These are phyloP conservation scores for Calophaca sinica DNA, from an alignment of 306 rosid genomes.

Conservation along the genomic window DNA sequence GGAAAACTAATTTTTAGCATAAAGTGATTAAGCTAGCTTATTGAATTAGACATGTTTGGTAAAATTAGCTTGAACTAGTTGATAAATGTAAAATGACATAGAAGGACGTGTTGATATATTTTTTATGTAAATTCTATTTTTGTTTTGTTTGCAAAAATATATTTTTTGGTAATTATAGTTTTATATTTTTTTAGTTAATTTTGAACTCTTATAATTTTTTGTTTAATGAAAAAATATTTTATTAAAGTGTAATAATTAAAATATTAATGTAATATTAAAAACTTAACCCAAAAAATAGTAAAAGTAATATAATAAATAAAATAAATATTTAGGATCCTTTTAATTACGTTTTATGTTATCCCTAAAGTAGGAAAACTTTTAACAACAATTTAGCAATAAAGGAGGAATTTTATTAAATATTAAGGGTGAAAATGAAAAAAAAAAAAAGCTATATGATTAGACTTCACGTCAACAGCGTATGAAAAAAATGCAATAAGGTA, in stretches of 20 bases:
- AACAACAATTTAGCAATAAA: not conserved
- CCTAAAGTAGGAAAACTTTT: not conserved
- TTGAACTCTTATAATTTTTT: not conserved
- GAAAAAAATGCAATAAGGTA: not conserved
- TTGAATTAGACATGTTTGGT: not conserved
- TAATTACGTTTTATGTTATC: constrained; percentile 2
- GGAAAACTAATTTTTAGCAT: not conserved
- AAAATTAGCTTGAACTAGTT: not conserved
- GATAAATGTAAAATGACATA: not conserved
- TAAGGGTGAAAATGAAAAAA: not conserved
- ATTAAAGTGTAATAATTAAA: not conserved
- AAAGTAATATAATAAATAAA: not conserved
- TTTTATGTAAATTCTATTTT: not conserved
- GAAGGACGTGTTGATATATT: too few species aligned
- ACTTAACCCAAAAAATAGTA: not conserved
- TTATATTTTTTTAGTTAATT: not conserved
- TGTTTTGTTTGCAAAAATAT: not conserved
- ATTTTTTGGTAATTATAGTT: constrained; percentile 5
- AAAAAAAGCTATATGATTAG: not conserved
- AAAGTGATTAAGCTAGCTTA: not conserved
- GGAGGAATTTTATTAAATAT: not conserved
- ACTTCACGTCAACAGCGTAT: not conserved
- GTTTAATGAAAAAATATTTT: not conserved
- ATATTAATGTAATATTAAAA: not conserved
- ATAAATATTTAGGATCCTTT: not conserved